Percentiles rank a stretch among this genome's conserved stretches.
Conservation (phyloP, 2,329 filamentous ascomycete species). For the Scolecobasidium constrictum region DNA sequence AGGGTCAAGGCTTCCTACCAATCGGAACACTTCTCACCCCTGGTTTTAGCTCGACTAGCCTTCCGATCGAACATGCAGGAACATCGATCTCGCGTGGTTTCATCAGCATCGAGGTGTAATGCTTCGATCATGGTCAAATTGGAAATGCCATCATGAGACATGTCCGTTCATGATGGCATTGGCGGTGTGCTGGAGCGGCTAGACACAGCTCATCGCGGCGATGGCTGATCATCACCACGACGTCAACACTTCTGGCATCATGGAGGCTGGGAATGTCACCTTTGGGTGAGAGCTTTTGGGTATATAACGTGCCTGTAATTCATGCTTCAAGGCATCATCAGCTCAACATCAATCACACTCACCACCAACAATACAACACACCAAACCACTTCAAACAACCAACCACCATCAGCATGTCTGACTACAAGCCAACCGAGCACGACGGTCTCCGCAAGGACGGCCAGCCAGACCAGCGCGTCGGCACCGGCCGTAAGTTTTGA, state of each 20-base stretch:
- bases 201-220: too few species aligned
- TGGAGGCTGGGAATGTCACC: slow-evolving; percentile 4
- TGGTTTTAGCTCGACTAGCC: not conserved
- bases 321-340: too few species aligned
- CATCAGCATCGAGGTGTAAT: not conserved
- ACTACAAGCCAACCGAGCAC: slow-evolving; percentile 29
- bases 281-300: not conserved
- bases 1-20: not conserved
- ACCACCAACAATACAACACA: slow-evolving; percentile 9
- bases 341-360: not conserved
- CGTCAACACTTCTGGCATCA: slow-evolving; percentile 10
- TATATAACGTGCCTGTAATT: not conserved
- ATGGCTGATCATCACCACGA: slow-evolving; percentile 9
- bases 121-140: not conserved
- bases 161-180: not conserved
- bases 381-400: slow-evolving; percentile 5
- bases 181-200: too few species aligned
- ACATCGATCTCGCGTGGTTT: not conserved
- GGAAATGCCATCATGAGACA: not conserved
- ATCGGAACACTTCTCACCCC: not conserved
- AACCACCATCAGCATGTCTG: slow-evolving; percentile 19
- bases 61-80: not conserved
- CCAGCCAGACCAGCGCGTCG: slow-evolving; percentile 29
- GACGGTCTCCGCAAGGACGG: slow-evolving; percentile 32
- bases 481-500: slow-evolving; percentile 21